phyloP scores from a whole-genome alignment of 106 monocot species.

The Platanthera guangdongensis region DNA sequence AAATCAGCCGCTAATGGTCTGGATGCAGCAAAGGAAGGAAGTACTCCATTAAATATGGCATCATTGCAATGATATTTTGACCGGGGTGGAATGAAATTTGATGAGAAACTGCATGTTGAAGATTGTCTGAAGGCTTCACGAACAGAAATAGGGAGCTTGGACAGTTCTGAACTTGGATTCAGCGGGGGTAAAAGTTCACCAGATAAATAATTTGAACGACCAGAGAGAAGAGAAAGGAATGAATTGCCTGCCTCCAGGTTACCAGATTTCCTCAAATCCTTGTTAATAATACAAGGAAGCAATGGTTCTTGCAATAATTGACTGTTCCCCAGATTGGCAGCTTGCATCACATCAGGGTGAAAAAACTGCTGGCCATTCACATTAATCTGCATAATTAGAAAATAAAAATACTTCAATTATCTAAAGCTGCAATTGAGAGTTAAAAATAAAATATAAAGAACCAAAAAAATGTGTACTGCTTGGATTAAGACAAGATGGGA shows the following conservation, averaged over 20 bases:
- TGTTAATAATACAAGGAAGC: conserved; percentile 25
- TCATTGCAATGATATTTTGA: conserved; percentile 17
- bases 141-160: conserved; percentile 17
- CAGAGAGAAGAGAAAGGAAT: conserved; percentile 38
- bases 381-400: conserved; percentile 31
- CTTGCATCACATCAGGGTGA: conserved; percentile 23
- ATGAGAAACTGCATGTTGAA: conserved; percentile 16
- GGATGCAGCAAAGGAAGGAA: conserved; percentile 17
- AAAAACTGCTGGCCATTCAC: conserved; percentile 15
- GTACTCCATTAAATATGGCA: conserved; percentile 14
- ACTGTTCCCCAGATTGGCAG: neutral
- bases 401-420: neutral
- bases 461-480: neutral
- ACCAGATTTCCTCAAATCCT: conserved; percentile 18
- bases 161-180: conserved; percentile 7
- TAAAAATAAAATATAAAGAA: neutral
- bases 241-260: conserved; percentile 29
- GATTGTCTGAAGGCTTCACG: conserved; percentile 7
- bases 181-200: conserved; percentile 16
- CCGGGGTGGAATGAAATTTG: conserved; percentile 10
- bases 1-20: conserved; percentile 11
- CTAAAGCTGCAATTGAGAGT: neutral
- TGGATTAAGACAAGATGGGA: neutral
- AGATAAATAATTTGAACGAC: conserved; percentile 17
- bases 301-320: conserved; percentile 23